phyloP scores from a whole-genome alignment of 225 moss, liverwort and hornwort species.

The Ulota crispa region DNA sequence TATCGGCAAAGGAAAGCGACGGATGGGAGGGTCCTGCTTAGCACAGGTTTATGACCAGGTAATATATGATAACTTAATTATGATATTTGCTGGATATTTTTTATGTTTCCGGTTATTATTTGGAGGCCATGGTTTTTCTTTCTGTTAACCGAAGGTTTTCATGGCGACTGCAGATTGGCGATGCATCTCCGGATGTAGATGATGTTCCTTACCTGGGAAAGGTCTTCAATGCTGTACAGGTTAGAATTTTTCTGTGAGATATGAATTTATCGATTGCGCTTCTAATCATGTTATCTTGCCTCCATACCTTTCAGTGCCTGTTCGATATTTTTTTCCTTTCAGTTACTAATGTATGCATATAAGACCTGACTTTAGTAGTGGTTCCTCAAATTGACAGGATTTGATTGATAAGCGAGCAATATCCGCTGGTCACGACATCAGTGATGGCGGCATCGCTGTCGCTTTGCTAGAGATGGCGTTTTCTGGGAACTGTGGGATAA shows the following conservation, averaged over 20 bases:
- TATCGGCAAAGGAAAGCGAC: conserved; percentile 81
- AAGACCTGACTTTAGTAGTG: conserved; percentile 8
- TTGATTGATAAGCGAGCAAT: conserved; percentile 73
- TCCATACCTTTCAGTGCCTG: neutral
- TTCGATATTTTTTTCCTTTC: neutral
- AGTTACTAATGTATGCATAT: neutral
- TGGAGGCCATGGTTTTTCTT: neutral
- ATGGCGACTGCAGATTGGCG: conserved; percentile 73
- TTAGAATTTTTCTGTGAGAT: conserved; percentile 12
- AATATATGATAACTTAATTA: conserved; percentile 1
- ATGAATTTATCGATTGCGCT: conserved; percentile 1
- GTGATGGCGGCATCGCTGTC: conserved; percentile 88
- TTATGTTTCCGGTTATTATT: neutral
- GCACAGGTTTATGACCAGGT: conserved; percentile 98
- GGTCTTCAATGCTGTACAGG: conserved; percentile 84
- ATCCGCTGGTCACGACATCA: conserved; percentile 90
- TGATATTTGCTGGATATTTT: neutral
- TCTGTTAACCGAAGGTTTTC: conserved; percentile 2
- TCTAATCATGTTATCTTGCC: neutral
- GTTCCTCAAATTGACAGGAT: conserved; percentile 41
- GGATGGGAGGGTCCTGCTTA: conserved; percentile 92
- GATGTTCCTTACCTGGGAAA: conserved; percentile 74
- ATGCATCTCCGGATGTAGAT: conserved; percentile 79
- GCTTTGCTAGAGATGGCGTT: conserved; percentile 94
- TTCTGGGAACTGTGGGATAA: conserved; percentile 88